phyloP scores from a whole-genome alignment of 192 early-diverging fungal species.

The Backusella luteola region DNA sequence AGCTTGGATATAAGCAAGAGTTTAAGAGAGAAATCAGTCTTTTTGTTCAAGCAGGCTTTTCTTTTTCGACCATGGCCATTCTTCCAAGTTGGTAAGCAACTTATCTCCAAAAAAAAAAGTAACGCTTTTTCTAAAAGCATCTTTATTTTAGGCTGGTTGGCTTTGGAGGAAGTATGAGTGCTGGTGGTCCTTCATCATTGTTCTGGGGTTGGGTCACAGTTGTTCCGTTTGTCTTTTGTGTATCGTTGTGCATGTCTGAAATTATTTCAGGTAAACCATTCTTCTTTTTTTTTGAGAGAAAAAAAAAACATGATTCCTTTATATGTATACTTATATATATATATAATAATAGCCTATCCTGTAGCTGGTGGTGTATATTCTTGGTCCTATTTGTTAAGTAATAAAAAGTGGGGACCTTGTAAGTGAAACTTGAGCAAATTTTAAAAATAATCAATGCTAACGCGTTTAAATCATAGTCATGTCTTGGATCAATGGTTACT shows the following conservation, averaged over 20 bases:
- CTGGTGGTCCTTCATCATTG: conserved; percentile 11
- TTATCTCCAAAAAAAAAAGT: too few relatives aligned
- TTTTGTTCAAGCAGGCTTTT: conserved; percentile 43
- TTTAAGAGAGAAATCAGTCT: conserved; percentile 44
- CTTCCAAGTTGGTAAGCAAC: conserved; percentile 30
- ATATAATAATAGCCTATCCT: conserved; percentile 15
- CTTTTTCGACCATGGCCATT: conserved; percentile 47
- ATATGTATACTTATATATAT: not conserved
- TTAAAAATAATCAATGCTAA: not conserved
- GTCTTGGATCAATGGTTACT: conserved; percentile 25
- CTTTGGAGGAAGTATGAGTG: conserved; percentile 2
- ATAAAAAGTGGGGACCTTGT: conserved; percentile 28
- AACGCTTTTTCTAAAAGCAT: not conserved
- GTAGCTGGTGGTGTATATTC: conserved; percentile 31
- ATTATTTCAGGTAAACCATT: conserved; percentile 26
- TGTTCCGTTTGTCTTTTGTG: conserved; percentile 41
- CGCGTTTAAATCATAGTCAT: conserved; percentile 18
- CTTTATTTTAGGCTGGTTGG: conserved; percentile 4
- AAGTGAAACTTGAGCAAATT: not conserved
- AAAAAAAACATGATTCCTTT: too few relatives aligned
- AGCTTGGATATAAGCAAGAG: conserved; percentile 52
- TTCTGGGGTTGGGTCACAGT: conserved; percentile 34
- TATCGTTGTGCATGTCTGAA: conserved; percentile 46
- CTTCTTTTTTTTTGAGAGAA: not conserved
- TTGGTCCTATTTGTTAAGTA: conserved; percentile 19